A percentile compares a stretch with the other conserved stretches of the same genome.
Evolutionary conservation across 768 basidiomycete species (phyloP).

Genomic region (Coprinellus micaceus): DNA sequence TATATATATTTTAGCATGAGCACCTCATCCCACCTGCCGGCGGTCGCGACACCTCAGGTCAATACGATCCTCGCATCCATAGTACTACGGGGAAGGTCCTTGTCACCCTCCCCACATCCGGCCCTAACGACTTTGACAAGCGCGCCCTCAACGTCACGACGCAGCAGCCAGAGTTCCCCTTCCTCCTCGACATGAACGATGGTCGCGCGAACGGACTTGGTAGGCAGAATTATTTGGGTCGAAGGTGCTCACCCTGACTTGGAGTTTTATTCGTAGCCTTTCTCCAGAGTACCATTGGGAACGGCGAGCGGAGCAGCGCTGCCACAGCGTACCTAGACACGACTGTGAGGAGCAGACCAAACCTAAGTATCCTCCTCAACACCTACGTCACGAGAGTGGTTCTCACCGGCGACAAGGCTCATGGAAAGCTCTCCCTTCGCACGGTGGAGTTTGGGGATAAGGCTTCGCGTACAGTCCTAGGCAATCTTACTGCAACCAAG

Average conservation of each 20-base stretch:
- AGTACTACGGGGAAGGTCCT: constrained; percentile 6
- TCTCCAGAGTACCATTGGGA: constrained; percentile 10
- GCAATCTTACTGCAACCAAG: constrained; percentile 16
- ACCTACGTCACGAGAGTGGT: constrained; percentile 12
- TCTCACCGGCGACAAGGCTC: neutral
- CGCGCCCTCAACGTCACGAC: neutral
- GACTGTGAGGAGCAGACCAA: neutral
- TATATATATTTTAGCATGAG: neutral
- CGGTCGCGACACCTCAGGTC: constrained; percentile 9
- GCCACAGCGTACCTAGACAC: constrained; percentile 11
- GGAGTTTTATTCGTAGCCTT: constrained; percentile 2
- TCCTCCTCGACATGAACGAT: constrained; percentile 10
- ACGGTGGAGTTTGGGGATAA: constrained; percentile 13
- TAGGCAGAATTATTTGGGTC: neutral
- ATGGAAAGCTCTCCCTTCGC: constrained; percentile 6
- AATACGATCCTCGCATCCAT: constrained; percentile 11
- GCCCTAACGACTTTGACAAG: constrained; percentile 10
- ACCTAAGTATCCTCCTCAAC: constrained; percentile 12
- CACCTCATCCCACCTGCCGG: constrained; percentile 2
- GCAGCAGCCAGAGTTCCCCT: constrained; percentile 8
- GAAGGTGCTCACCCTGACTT: neutral
- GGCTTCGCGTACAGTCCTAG: too few relatives aligned
- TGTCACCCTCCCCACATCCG: neutral
- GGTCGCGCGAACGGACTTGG: constrained; percentile 13
- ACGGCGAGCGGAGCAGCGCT: constrained; percentile 15